These are phyloP conservation scores for Sutorius eximius DNA, from an alignment of 1,284 basidiomycete species.

Conservation along the genomic window DNA sequence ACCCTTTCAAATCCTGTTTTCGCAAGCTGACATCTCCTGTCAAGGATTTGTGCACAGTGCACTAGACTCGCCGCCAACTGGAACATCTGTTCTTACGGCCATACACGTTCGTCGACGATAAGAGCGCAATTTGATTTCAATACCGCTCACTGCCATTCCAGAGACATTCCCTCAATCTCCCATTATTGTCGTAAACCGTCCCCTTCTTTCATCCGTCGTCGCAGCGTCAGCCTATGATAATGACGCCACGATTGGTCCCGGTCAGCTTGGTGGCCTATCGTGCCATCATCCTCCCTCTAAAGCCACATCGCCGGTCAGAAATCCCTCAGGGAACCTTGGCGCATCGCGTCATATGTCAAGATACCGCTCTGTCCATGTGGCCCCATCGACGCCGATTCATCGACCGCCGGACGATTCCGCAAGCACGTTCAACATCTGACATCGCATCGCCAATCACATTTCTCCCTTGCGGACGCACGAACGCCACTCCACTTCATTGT, in stretches of 20 bases:
- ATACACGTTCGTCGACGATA: constrained; percentile 3
- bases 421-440: not conserved
- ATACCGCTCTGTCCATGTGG: constrained; percentile 10
- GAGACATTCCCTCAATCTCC: constrained; percentile 17
- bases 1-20: constrained; percentile 11
- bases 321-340: not conserved
- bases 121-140: constrained; percentile 12
- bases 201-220: constrained; percentile 10
- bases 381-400: not conserved
- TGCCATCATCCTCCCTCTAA: constrained; percentile 7
- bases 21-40: not conserved
- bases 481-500: not conserved
- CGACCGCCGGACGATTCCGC: constrained; percentile 6
- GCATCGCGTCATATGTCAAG: not conserved
- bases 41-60: not conserved
- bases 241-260: constrained; percentile 11
- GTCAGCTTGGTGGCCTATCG: not conserved
- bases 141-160: constrained; percentile 2
- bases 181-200: constrained; percentile 23
- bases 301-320: constrained; percentile 16
- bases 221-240: constrained; percentile 13
- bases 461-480: not conserved
- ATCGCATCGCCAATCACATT: constrained; percentile 1
- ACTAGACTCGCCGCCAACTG: not conserved
- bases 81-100: not conserved